Conservation (phyloP, 306 rosid species). For the Arachis stenosperma region DNA sequence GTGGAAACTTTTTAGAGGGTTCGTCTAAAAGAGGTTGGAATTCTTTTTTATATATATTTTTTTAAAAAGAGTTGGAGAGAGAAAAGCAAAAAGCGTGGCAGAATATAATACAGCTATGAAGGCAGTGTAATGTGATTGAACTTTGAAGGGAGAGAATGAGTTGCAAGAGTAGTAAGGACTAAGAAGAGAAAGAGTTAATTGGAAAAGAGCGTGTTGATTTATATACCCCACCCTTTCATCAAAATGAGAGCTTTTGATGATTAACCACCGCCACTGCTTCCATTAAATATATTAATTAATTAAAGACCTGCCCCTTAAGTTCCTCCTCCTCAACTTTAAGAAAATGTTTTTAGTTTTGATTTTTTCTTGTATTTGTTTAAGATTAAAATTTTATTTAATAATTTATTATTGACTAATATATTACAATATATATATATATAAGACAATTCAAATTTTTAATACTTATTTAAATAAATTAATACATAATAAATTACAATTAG, state of each 20-base stretch:
- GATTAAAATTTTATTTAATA: too few species aligned
- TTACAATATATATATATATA: too few species aligned
- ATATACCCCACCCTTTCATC: slow-evolving; percentile 86
- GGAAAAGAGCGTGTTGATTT: slow-evolving; percentile 53
- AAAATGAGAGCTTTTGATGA: slow-evolving; percentile 91
- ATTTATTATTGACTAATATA: too few species aligned
- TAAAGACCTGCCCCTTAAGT: slow-evolving; percentile 39
- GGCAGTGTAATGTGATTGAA: slow-evolving; percentile 9
- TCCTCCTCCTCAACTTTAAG: slow-evolving; percentile 36
- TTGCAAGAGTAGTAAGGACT: too few species aligned
- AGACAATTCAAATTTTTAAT: too few species aligned
- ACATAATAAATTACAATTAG: too few species aligned
- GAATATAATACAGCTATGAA: slow-evolving; percentile 30
- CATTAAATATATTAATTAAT: slow-evolving; percentile 43
- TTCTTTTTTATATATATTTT: not conserved
- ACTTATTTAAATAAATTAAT: too few species aligned
- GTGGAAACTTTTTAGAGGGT: slow-evolving; percentile 22
- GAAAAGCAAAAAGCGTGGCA: slow-evolving; percentile 12
- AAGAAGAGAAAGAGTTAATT: slow-evolving; percentile 1
- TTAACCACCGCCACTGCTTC: slow-evolving; percentile 90
- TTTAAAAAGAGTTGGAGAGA: slow-evolving; percentile 2
- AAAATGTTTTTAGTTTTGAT: slow-evolving; percentile 31
- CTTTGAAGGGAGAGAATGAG: too few species aligned
- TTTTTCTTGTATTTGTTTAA: not conserved
- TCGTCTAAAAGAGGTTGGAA: slow-evolving; percentile 9